phyloP scores from a whole-genome alignment of 371 early-diverging fungal genomes.

The Syncephalastrum sp. region DNA sequence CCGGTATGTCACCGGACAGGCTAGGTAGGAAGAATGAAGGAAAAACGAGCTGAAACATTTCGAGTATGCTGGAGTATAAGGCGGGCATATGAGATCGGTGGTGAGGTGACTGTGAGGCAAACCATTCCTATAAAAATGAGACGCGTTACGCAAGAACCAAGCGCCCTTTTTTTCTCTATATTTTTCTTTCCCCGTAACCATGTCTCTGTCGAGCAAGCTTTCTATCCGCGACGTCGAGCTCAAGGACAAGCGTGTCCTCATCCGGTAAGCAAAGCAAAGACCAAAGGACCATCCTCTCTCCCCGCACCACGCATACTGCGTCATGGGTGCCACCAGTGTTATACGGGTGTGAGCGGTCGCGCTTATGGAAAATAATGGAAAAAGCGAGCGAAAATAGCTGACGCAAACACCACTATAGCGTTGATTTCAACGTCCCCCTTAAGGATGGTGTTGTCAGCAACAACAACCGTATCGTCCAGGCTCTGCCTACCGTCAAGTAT shows the following conservation, averaged over 20 bases:
- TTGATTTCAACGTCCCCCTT: constrained; percentile 99
- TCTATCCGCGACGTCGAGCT: constrained; percentile 86
- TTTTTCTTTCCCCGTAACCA: constrained; percentile 16
- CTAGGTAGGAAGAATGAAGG: no score
- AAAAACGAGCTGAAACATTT: no score
- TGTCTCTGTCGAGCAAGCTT: constrained; percentile 74
- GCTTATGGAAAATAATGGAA: constrained; percentile 1
- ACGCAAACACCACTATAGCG: constrained; percentile 50
- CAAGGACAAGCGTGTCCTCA: constrained; percentile 88
- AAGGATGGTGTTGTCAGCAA: constrained; percentile 90
- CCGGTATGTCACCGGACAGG: no score
- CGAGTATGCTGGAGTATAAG: no score
- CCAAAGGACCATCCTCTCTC: no score
- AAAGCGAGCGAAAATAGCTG: background rate
- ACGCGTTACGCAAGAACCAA: no score
- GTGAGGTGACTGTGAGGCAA: no score
- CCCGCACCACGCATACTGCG: no score
- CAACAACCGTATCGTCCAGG: constrained; percentile 96
- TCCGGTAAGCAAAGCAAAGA: constrained; percentile 65
- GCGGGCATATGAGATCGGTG: no score
- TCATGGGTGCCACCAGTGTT: no score
- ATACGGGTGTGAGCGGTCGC: no score
- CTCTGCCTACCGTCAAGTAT: constrained; percentile 94
- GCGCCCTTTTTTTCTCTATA: constrained; percentile 9
- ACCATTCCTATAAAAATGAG: no score